Evolutionary conservation across 495 filamentous ascomycete genomes (phyloP), one percentile per base, ranked within the genome.

Genomic region (Letharia lupina): DNA sequence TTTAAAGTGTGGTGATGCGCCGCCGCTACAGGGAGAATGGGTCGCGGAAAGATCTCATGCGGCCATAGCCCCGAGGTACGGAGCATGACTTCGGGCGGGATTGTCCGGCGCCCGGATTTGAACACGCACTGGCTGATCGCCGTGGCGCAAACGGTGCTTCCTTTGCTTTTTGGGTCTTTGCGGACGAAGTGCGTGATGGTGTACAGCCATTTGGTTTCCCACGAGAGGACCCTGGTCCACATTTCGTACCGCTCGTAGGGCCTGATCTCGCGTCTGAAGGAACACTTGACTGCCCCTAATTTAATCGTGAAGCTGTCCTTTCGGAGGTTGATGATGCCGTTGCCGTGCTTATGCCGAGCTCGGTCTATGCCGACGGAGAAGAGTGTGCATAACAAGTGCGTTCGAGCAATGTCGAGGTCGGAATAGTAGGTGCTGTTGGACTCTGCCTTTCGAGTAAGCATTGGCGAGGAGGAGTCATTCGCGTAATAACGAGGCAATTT

Each of bases 341-440:
- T 52, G n/a, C 48, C 48, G 23, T 52, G 48, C 15, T 81, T 61
- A 1, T 77, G 64, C 4, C 68, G 39, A 79, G 60, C 42, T 64
- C 69, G 52, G 70, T 64, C 73, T 81, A 81, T 65, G 76, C 80
- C 63, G 72, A 77, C 67, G 75, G 81, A 72, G 45, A 86, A 76
- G 0, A 89, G 76, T 63, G 83, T 81, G 60, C 76, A 77, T 44
- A 84, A 74, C 3, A 89, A 77, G 68, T 90, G 84, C 0, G 83
- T 84, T 18, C 90, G 86, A 52, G 82, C 80, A 52, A 90, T 81
- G 75, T 93, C 90, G 20, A 92, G 82, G 74, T 93, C 90, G 71
- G 86, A 78, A 75, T 92, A 93, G 80, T 91, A 94, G 6, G 90
- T 94, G 64, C 79, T 83, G 78, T 94, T 94, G 69, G 84, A 87